Conservation (phyloP, 148 eudicot genomes). For the Salicornia ramosissima region DNA sequence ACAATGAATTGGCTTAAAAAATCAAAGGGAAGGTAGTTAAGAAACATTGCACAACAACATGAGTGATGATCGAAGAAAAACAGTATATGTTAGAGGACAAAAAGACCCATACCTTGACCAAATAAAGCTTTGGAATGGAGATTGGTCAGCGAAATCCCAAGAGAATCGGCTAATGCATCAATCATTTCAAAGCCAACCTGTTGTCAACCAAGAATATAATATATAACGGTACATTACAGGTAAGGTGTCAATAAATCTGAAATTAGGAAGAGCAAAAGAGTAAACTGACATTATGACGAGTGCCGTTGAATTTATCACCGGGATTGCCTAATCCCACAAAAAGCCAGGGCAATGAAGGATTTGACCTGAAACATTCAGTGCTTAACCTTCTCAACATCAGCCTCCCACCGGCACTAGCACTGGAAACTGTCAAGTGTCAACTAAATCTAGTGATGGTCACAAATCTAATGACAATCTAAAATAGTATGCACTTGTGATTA, state of each 20-base stretch:
- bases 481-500: too few relatives aligned
- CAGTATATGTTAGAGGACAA: background rate
- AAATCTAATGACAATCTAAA: too few relatives aligned
- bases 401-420: too few relatives aligned
- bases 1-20: background rate
- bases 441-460: too few relatives aligned
- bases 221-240: too few relatives aligned
- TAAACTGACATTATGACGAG: constrained; percentile 67
- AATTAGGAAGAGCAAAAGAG: background rate
- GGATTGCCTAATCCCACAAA: constrained; percentile 92
- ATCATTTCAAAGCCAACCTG: constrained; percentile 78
- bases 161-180: constrained; percentile 62
- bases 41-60: background rate
- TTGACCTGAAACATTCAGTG: constrained; percentile 5
- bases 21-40: too few relatives aligned
- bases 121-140: constrained; percentile 80
- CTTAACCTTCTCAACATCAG: constrained; percentile 23
- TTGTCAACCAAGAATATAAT: background rate
- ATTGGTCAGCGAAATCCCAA: constrained; percentile 52
- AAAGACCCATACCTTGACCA: constrained; percentile 61
- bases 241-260: background rate
- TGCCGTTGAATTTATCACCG: constrained; percentile 68
- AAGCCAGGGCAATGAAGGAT: constrained; percentile 57
- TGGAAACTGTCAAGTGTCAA: too few relatives aligned
- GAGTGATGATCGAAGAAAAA: background rate